A percentile compares a stretch with the other conserved stretches of the same genome.
phyloP scores from a whole-genome alignment of 2,329 filamentous ascomycete species.

The Delphinella strobiligena region DNA sequence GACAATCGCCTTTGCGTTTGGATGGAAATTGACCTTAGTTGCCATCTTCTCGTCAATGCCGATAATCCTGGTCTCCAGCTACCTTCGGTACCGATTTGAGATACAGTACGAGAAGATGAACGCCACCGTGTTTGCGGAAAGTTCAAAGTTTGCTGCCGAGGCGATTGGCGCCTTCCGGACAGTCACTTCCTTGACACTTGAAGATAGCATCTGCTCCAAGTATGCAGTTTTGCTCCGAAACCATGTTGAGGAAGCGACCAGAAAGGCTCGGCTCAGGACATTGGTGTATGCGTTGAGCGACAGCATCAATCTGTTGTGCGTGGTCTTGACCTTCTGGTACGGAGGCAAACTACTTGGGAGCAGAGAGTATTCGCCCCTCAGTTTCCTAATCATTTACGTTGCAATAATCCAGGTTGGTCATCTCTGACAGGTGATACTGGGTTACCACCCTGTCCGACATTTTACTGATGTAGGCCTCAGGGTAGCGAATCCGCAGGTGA shows the following conservation, averaged over 20 bases:
- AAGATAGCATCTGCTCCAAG: slow-evolving; percentile 42
- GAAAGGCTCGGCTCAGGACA: slow-evolving; percentile 46
- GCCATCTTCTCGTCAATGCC: slow-evolving; percentile 22
- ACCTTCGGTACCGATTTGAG: slow-evolving; percentile 22
- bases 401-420: slow-evolving; percentile 57
- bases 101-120: slow-evolving; percentile 19
- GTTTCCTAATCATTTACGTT: slow-evolving; percentile 51
- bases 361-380: slow-evolving; percentile 21
- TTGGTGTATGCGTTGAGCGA: slow-evolving; percentile 53
- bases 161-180: slow-evolving; percentile 23
- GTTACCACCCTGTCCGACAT: not conserved
- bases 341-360: slow-evolving; percentile 21
- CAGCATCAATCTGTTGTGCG: slow-evolving; percentile 42
- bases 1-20: slow-evolving; percentile 21
- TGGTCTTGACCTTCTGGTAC: slow-evolving; percentile 25
- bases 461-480: not conserved
- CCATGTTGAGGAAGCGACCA: slow-evolving; percentile 46
- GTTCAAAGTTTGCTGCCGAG: slow-evolving; percentile 23
- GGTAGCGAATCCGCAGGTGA: slow-evolving; percentile 38
- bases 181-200: slow-evolving; percentile 51
- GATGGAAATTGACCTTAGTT: slow-evolving; percentile 26
- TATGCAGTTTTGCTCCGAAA: slow-evolving; percentile 44
- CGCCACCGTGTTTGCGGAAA: slow-evolving; percentile 19
- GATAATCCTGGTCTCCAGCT: slow-evolving; percentile 22
- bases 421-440: slow-evolving; percentile 10